Conservation (phyloP, 768 basidiomycete genomes). For the Mycena maculata region DNA sequence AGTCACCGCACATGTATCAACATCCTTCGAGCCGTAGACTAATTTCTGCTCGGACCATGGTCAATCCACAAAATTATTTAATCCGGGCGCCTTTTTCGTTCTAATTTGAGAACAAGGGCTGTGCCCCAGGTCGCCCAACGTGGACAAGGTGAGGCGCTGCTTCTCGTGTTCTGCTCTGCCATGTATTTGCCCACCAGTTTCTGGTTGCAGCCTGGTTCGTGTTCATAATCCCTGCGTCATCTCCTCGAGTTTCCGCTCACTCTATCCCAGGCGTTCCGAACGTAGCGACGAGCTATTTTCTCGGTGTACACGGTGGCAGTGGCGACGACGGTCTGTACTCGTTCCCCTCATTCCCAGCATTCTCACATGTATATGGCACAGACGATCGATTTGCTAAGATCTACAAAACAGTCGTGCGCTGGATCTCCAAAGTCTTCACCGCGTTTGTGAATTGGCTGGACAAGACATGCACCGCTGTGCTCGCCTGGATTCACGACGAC, state of each 20-base stretch:
- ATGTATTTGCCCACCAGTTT: conserved; percentile 13
- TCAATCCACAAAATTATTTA: too few species aligned
- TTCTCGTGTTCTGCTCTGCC: neutral
- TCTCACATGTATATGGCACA: neutral
- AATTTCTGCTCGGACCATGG: too few species aligned
- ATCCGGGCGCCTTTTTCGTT: too few species aligned
- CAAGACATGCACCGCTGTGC: neutral
- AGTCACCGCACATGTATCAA: too few species aligned
- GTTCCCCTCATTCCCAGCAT: neutral
- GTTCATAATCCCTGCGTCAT: neutral
- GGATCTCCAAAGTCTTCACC: neutral
- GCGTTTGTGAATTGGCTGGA: neutral
- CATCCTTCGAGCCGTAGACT: too few species aligned
- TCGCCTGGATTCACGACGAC: neutral
- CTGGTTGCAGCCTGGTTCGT: neutral
- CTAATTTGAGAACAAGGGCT: neutral
- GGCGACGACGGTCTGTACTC: neutral
- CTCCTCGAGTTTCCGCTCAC: neutral
- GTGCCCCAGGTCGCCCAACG: neutral
- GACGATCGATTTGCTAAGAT: neutral
- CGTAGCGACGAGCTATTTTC: neutral
- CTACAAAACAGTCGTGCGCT: neutral
- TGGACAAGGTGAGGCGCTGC: conserved; percentile 13
- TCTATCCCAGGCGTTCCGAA: neutral
- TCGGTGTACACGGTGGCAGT: too few species aligned